Evolutionary conservation across 1,284 basidiomycete genomes (phyloP), one percentile per base, ranked within the genome.

Genomic region (Neonothopanus nambi): DNA sequence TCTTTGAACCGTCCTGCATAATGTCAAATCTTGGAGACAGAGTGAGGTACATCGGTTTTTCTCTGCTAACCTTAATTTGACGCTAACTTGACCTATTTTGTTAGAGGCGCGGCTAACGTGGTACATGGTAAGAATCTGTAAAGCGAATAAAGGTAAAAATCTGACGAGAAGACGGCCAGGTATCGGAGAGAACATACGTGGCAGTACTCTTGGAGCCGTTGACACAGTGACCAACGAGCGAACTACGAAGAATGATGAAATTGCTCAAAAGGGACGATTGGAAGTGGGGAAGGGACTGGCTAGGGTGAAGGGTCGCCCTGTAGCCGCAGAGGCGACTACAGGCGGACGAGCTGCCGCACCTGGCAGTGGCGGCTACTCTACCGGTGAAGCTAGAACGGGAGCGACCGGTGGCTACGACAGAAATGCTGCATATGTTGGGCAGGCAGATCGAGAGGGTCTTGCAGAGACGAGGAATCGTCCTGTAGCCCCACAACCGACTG

Each of bases 161-260:
- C 11, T 37, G 15, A 26, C 49, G 68, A 2, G 30, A 13, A 33
- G 30, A 13, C 13, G 3, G 13, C 4, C 8, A 51, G 68, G 68
- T 1, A 15, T 71, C 0, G 65, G 68, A n/a, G 67, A 69, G 28
- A 59, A 58, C 28, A 49, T 69, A 12, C 66, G 68, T 11, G 68
- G 70, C 1, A 61, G 70, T 0, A 55, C 65, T 21, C 49, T 70
- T 50, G 59, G 67, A 7, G 58, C 65, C 3, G 53, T 65, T 11
- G 68, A 69, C 37, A 52, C 59, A 0, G 28, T 55, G 12, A 48
- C 63, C 9, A 17, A 17, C 11, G 45, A 44, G 9, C 42, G 48
- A 11, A 46, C 43, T 17, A 9, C 24, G 2, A 48, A 42, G 33
- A 48, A 54, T 33, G 52, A 54, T 6, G 24, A 28, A 35, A 48